A percentile compares a stretch with the other conserved stretches of the same genome.
phyloP scores from a whole-genome alignment of 768 basidiomycete genomes.

The Strobilomyces dryophilus region DNA sequence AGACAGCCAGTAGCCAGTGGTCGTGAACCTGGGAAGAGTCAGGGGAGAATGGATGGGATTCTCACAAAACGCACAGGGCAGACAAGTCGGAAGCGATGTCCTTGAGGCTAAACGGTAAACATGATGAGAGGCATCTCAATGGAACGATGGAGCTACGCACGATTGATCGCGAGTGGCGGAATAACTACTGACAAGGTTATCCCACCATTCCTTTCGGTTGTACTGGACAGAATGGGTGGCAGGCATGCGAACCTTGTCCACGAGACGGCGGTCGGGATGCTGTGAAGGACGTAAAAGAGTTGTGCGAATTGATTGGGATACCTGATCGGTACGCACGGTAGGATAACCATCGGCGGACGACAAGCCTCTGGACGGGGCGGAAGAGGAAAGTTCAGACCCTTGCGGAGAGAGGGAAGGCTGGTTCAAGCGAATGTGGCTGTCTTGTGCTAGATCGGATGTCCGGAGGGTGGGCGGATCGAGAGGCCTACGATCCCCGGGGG shows the following conservation, averaged over 20 bases:
- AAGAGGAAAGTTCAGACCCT: slow-evolving; percentile 29
- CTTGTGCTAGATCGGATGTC: slow-evolving; percentile 26
- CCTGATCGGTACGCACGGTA: slow-evolving; percentile 18
- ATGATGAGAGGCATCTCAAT: background rate
- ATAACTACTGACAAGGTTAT: slow-evolving; percentile 42
- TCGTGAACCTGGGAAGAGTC: slow-evolving; percentile 47
- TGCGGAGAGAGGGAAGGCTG: slow-evolving; percentile 32
- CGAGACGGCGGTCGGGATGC: slow-evolving; percentile 26
- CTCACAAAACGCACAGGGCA: slow-evolving; percentile 41
- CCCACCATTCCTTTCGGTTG: slow-evolving; percentile 44
- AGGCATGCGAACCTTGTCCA: slow-evolving; percentile 27
- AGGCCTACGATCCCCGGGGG: slow-evolving; percentile 24
- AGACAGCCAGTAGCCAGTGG: slow-evolving; percentile 62
- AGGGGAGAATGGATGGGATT: slow-evolving; percentile 3
- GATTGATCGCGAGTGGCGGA: slow-evolving; percentile 38
- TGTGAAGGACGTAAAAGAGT: slow-evolving; percentile 14
- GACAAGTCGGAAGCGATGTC: slow-evolving; percentile 49
- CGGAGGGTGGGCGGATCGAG: slow-evolving; percentile 24
- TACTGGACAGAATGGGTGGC: slow-evolving; percentile 30
- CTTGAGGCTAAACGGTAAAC: slow-evolving; percentile 35
- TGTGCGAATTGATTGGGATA: background rate
- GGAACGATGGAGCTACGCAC: slow-evolving; percentile 24
- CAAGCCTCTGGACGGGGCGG: slow-evolving; percentile 24
- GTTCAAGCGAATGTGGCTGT: slow-evolving; percentile 20
- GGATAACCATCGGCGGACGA: slow-evolving; percentile 25